phyloP scores from a whole-genome alignment of 2,329 filamentous ascomycete species.

The Fusarium sp. region DNA sequence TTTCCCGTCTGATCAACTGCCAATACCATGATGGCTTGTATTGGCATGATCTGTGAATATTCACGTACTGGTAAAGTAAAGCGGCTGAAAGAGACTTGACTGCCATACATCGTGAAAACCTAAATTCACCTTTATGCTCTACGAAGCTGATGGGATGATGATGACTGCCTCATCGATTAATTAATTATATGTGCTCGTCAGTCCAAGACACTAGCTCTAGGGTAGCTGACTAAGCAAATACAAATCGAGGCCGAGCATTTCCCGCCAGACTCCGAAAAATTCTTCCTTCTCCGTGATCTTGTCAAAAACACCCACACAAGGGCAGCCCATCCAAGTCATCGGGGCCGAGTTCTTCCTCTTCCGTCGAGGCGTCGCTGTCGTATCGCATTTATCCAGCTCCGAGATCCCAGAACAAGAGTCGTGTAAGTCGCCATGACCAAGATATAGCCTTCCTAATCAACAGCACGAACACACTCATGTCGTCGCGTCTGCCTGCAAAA shows the following conservation, averaged over 20 bases:
- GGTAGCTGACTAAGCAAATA: conserved; percentile 29
- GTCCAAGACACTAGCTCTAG: not conserved
- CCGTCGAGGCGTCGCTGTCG: conserved; percentile 51
- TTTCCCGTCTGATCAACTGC: not conserved
- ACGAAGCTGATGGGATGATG: not conserved
- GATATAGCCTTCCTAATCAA: conserved; percentile 30
- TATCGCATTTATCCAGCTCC: conserved; percentile 57
- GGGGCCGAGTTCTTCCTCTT: conserved; percentile 58
- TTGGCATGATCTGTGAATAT: not conserved
- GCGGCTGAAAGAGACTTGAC: not conserved
- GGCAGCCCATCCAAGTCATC: conserved; percentile 42
- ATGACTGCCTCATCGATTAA: too few species aligned
- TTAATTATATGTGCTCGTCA: not conserved
- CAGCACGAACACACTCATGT: conserved; percentile 26
- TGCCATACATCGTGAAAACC: not conserved
- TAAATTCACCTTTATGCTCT: not conserved
- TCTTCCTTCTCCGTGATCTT: conserved; percentile 49
- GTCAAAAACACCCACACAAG: conserved; percentile 48
- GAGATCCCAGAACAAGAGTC: conserved; percentile 47
- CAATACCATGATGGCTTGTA: not conserved
- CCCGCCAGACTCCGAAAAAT: conserved; percentile 46
- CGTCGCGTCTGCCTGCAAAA: conserved; percentile 18
- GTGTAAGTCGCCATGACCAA: conserved; percentile 48
- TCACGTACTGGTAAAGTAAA: too few species aligned
- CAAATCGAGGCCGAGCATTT: conserved; percentile 30